These are phyloP conservation scores for Exophiala lecanii-corni DNA, from an alignment of 2,329 filamentous ascomycete species.

Conservation along the genomic window DNA sequence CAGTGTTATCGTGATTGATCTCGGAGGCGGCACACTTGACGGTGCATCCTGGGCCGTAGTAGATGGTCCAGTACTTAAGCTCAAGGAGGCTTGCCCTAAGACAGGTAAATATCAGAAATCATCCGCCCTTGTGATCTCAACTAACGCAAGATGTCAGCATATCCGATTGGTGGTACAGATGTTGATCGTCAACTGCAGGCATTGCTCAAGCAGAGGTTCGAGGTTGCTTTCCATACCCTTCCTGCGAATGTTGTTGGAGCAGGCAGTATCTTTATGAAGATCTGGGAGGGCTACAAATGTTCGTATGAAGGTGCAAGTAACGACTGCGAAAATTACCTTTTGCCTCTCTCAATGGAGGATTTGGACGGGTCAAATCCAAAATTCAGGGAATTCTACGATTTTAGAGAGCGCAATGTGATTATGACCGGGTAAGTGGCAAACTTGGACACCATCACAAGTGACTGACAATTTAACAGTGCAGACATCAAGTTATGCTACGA, in stretches of 20 bases:
- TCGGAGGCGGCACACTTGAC: conserved; percentile 23
- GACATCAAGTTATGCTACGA: conserved; percentile 8
- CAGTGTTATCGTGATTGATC: conserved; percentile 14
- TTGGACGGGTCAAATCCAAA: neutral
- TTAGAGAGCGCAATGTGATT: conserved; percentile 2
- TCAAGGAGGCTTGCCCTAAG: conserved; percentile 1
- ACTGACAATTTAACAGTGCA: neutral
- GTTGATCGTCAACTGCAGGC: conserved; percentile 33
- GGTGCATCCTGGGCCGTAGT: neutral
- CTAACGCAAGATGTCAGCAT: neutral
- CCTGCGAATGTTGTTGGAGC: conserved; percentile 26
- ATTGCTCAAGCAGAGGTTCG: conserved; percentile 29
- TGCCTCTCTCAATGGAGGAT: neutral
- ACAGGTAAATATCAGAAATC: conserved; percentile 19
- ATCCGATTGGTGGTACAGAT: conserved; percentile 32
- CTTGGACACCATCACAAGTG: neutral
- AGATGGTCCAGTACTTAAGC: neutral
- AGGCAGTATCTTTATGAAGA: conserved; percentile 33
- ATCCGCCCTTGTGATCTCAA: neutral
- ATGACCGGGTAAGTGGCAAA: conserved; percentile 1
- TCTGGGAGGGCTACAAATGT: conserved; percentile 31
- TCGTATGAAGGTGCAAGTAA: conserved; percentile 25
- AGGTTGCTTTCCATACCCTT: conserved; percentile 27
- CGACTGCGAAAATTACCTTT: neutral
- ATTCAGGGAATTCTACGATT: conserved; percentile 4